phyloP scores from a whole-genome alignment of 2,329 filamentous ascomycete species.

The Polychaeton citri region DNA sequence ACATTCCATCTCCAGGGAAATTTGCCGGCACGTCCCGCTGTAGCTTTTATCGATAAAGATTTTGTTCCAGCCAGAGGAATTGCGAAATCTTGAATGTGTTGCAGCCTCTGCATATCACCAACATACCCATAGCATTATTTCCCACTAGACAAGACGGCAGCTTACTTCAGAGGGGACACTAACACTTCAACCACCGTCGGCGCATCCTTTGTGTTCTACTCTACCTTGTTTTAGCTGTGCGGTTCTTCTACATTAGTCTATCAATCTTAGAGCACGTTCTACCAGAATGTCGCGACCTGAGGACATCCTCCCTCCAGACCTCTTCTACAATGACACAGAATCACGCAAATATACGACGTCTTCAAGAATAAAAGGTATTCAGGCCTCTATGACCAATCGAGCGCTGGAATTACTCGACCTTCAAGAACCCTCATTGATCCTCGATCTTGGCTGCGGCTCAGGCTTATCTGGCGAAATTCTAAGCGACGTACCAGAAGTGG shows the following conservation, averaged over 20 bases:
- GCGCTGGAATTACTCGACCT: constrained; percentile 86
- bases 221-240: too few species aligned
- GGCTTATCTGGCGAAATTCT: constrained; percentile 91
- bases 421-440: constrained; percentile 65
- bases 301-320: constrained; percentile 85
- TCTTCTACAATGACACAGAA: constrained; percentile 94
- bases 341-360: constrained; percentile 95
- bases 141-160: too few species aligned
- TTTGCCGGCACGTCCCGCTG: not conserved
- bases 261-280: too few species aligned
- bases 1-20: too few species aligned
- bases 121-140: too few species aligned
- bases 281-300: constrained; percentile 98
- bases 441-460: constrained; percentile 93
- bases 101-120: too few species aligned
- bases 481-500: constrained; percentile 51
- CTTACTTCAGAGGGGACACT: too few species aligned
- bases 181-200: too few species aligned
- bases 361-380: constrained; percentile 89
- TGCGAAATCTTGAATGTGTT: too few species aligned
- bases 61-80: too few species aligned
- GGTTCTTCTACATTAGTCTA: too few species aligned
- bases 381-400: constrained; percentile 85
- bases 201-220: too few species aligned
- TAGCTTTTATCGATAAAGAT: not conserved